phyloP scores from a whole-genome alignment of 441 rosid genomes.

The Breynia disticha region DNA sequence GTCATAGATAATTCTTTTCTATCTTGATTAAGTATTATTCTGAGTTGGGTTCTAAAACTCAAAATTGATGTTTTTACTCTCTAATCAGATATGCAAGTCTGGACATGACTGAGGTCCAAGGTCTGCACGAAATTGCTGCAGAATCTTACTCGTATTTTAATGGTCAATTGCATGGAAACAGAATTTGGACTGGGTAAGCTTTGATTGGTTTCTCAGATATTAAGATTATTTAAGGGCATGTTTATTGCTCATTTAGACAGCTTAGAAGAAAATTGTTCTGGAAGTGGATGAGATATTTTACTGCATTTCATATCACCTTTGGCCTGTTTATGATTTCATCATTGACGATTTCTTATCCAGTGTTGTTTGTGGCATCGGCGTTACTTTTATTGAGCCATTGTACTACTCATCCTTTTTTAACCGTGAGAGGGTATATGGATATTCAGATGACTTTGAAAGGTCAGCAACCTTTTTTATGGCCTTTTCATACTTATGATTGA shows the following conservation, averaged over 20 bases:
- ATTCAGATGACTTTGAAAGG: constrained; percentile 79
- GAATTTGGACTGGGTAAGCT: constrained; percentile 81
- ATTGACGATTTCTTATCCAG: constrained; percentile 28
- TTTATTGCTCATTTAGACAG: constrained; percentile 8
- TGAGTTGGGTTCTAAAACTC: constrained; percentile 3
- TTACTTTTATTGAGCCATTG: constrained; percentile 66
- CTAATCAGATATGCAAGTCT: constrained; percentile 49
- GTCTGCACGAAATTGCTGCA: constrained; percentile 47
- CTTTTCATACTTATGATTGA: constrained; percentile 2
- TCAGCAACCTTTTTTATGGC: constrained; percentile 19
- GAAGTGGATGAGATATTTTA: too few species aligned
- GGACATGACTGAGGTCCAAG: constrained; percentile 49
- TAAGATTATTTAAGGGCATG: constrained; percentile 4
- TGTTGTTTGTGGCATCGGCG: constrained; percentile 60
- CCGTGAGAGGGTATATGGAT: constrained; percentile 62
- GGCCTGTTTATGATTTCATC: constrained; percentile 1
- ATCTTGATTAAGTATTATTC: not conserved
- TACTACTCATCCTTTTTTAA: constrained; percentile 53
- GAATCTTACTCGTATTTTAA: constrained; percentile 64
- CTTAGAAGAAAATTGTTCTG: not conserved
- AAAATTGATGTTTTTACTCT: constrained; percentile 12
- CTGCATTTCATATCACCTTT: not conserved
- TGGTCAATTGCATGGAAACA: constrained; percentile 73
- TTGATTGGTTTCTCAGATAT: constrained; percentile 4
- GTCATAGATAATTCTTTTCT: not conserved